Evolutionary conservation across 2,329 filamentous ascomycete genomes (phyloP), one percentile per base, ranked within the genome.

Genomic region (Aspergillus vadensis): DNA sequence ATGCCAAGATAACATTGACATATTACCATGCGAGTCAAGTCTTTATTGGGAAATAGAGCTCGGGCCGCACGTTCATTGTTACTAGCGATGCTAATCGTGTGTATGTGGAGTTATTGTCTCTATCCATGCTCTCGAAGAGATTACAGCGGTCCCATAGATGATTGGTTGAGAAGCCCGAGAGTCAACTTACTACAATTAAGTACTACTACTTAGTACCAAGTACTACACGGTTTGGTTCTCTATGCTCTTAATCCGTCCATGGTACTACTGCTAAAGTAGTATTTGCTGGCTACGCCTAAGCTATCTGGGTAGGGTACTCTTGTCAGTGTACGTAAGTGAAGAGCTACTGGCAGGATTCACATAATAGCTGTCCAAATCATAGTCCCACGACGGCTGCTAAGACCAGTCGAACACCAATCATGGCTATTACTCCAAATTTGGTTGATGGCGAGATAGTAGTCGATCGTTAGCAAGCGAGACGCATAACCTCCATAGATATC

Each of bases 11-110:
- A 58, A 53, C n/a, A 47, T 44, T 44, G 51, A 57, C 52, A 54
- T 43, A 60, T 41, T 48, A 52, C 47, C 48, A 64, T 64, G 57
- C 51, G 56, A 62, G 60, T 60, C 51, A 44, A 47, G 23, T 44
- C 53, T 36, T 43, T 15, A 41, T 44, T 30, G 12, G 21, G 53
- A 57, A 58, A 58, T 43, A 59, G 64, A 66, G 61, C 63, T 64
- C 58, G 58, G 62, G 57, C 62, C 62, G 60, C 60, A 64, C n/a
- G 62, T 63, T 64, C 57, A 59, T 63, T 48, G 43, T 58, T 38
- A 48, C 49, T 55, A 60, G 21, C 19, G 36, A 19, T 41, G 8
- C 30, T 41, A 25, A 21, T 30, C 21, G 27, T 51, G 39, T 43
- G 27, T 27, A 27, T 30, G 54, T 48, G 60, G 60, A 60, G 54